Evolutionary conservation across 495 filamentous ascomycete species (phyloP).

Genomic region (Saxophila tyrrhenica): DNA sequence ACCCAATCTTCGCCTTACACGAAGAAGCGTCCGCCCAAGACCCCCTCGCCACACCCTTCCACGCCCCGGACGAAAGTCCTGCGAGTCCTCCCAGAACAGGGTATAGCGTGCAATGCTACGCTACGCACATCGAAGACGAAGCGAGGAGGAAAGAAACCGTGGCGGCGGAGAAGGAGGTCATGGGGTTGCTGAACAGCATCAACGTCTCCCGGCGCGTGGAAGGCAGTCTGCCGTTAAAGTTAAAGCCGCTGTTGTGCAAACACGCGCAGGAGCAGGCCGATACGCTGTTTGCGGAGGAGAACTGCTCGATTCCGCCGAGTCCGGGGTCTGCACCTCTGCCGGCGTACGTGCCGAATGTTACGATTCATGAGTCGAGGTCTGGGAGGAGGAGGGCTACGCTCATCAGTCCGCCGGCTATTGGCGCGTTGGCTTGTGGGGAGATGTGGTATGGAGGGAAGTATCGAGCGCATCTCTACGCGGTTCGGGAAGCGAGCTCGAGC

Average conservation of each 20-base stretch:
- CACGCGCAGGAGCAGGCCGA: slow-evolving; percentile 3
- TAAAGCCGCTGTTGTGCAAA: background rate
- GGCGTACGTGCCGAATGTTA: background rate
- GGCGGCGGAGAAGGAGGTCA: background rate
- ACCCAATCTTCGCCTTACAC: background rate
- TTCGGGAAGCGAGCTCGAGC: background rate
- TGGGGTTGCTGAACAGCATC: background rate
- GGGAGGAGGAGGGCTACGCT: background rate
- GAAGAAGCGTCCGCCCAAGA: background rate
- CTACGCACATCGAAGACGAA: slow-evolving; percentile 4
- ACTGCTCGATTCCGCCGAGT: background rate
- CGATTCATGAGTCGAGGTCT: background rate
- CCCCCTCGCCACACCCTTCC: background rate
- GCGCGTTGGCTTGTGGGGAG: slow-evolving; percentile 8
- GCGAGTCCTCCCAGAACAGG: background rate
- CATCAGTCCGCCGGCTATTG: slow-evolving; percentile 5
- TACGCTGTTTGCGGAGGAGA: background rate
- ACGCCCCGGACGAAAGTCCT: background rate
- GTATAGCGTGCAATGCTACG: slow-evolving; percentile 4
- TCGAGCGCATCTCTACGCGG: slow-evolving; percentile 1
- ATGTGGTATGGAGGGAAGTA: slow-evolving; percentile 15
- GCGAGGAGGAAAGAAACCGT: background rate
- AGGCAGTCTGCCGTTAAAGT: background rate
- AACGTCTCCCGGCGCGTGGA: background rate
- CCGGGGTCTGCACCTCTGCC: background rate